Evolutionary conservation across 805 yeast genomes (phyloP).

Genomic region (Candida fluviatilis): DNA sequence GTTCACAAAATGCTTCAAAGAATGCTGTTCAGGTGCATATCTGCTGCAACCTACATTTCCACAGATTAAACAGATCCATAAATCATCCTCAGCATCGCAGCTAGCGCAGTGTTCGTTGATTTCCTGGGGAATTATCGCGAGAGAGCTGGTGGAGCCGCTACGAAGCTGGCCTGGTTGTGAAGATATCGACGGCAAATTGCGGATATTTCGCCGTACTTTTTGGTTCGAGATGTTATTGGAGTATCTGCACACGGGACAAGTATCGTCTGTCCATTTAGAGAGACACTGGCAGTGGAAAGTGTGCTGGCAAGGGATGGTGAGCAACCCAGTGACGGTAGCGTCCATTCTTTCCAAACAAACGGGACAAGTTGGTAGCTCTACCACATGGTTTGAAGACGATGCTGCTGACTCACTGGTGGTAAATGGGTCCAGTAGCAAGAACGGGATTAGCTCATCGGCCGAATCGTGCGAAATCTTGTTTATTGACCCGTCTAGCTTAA

Average conservation of each 20-base stretch:
- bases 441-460: slow-evolving; percentile 48
- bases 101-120: slow-evolving; percentile 40
- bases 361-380: slow-evolving; percentile 88
- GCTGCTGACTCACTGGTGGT: slow-evolving; percentile 25
- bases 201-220: slow-evolving; percentile 27
- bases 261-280: slow-evolving; percentile 83
- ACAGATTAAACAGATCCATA: slow-evolving; percentile 89
- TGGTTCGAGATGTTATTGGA: slow-evolving; percentile 46
- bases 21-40: slow-evolving; percentile 75
- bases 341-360: slow-evolving; percentile 91
- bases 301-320: slow-evolving; percentile 90
- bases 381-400: slow-evolving; percentile 6
- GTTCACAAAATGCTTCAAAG: slow-evolving; percentile 70
- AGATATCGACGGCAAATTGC: slow-evolving; percentile 29
- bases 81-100: slow-evolving; percentile 57
- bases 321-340: slow-evolving; percentile 68
- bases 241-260: slow-evolving; percentile 88
- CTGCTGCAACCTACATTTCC: slow-evolving; percentile 93
- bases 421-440: slow-evolving; percentile 69
- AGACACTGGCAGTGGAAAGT: slow-evolving; percentile 88
- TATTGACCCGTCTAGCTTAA: slow-evolving; percentile 33
- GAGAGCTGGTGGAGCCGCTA: neutral
- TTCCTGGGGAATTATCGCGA: slow-evolving; percentile 2
- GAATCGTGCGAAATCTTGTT: slow-evolving; percentile 10
- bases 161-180: slow-evolving; percentile 1